Evolutionary conservation across 345 rosid species (phyloP).

Genomic region (Gossypium australe): DNA sequence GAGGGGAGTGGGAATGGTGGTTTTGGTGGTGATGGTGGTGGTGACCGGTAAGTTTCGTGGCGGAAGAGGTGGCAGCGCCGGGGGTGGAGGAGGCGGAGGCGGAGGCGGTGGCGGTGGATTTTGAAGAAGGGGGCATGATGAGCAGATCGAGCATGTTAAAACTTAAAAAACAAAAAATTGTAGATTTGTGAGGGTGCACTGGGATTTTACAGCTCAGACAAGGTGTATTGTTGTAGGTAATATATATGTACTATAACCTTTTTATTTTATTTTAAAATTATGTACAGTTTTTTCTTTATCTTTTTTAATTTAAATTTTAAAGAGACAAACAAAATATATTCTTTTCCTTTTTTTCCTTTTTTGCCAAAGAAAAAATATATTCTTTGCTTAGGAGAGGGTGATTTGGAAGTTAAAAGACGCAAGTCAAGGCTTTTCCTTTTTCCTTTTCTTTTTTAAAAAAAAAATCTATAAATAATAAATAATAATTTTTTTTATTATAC

Average conservation of each 20-base stretch:
- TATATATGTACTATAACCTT: too few relatives aligned
- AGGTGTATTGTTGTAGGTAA: too few relatives aligned
- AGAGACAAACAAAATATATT: neutral
- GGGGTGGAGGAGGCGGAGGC: slow-evolving; percentile 12
- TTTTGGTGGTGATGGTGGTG: slow-evolving; percentile 4
- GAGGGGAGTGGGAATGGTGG: slow-evolving; percentile 20
- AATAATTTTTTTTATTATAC: too few relatives aligned
- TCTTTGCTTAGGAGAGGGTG: neutral
- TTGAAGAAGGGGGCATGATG: slow-evolving; percentile 29
- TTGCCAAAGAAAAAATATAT: neutral
- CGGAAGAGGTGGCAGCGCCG: slow-evolving; percentile 19
- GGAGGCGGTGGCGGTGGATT: slow-evolving; percentile 15
- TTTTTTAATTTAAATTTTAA: neutral
- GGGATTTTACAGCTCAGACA: slow-evolving; percentile 2
- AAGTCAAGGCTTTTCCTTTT: neutral
- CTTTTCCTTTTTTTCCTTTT: neutral
- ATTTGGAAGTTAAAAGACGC: neutral
- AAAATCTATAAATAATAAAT: too few relatives aligned
- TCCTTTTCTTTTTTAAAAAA: neutral
- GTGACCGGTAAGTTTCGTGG: slow-evolving; percentile 15
- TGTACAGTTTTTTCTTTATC: too few relatives aligned
- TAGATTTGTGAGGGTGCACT: neutral
- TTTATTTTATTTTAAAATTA: too few relatives aligned
- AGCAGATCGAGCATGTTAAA: slow-evolving; percentile 52
- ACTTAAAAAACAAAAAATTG: neutral